Evolutionary conservation across 2,329 filamentous ascomycete species (phyloP).

Genomic region (Alternaria metachromatica): DNA sequence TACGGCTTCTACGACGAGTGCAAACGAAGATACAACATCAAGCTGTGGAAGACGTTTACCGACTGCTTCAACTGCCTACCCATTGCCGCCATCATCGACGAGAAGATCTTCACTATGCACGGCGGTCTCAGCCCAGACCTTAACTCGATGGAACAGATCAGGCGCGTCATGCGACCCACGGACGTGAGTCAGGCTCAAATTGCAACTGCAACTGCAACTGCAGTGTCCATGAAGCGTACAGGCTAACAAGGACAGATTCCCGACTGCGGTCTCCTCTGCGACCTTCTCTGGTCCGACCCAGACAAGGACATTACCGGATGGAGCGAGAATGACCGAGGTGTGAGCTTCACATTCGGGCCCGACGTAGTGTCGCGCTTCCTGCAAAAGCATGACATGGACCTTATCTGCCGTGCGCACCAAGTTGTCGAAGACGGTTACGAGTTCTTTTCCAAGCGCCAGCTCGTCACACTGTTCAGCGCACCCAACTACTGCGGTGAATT

Average conservation of each 20-base stretch:
- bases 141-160: constrained; percentile 99
- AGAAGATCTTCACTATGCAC: constrained; percentile 99
- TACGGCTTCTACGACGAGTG: constrained; percentile 99
- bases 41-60: constrained; percentile 99
- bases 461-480: constrained; percentile 96
- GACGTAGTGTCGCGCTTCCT: constrained; percentile 97
- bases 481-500: constrained; percentile 99
- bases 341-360: constrained; percentile 97
- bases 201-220: background rate
- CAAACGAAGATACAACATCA: constrained; percentile 99
- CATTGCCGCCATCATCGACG: constrained; percentile 97
- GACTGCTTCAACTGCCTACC: constrained; percentile 99
- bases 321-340: constrained; percentile 98
- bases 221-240: constrained; percentile 33
- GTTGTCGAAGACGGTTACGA: constrained; percentile 99
- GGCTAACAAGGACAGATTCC: constrained; percentile 76
- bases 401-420: constrained; percentile 98
- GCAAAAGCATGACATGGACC: constrained; percentile 99
- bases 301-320: constrained; percentile 99
- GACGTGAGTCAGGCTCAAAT: constrained; percentile 73
- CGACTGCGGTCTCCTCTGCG: constrained; percentile 95
- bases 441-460: constrained; percentile 98
- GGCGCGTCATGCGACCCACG: constrained; percentile 96
- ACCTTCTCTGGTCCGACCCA: constrained; percentile 97
- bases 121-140: constrained; percentile 95